Evolutionary conservation across 192 early-diverging fungal species (phyloP), one percentile per base, ranked within the genome.

Genomic region (Podila epicladia): DNA sequence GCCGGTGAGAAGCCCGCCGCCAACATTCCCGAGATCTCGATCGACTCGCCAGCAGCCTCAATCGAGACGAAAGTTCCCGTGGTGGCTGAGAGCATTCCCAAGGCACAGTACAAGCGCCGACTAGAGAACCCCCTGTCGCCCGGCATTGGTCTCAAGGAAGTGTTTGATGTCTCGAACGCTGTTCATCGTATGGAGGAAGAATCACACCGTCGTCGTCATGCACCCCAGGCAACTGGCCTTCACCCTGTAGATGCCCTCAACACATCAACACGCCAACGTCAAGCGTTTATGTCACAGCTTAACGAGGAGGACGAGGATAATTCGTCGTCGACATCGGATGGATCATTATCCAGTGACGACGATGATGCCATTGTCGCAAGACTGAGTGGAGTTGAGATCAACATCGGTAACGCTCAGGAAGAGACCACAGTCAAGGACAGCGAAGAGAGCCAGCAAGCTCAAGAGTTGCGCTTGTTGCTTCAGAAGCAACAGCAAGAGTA

Each of bases 181-280:
- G 91, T 95, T 50, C 92, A 92, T 62, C 87, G 93, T 26, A 90
- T 93, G 85, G 92, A 89, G 61, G 90, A 93, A 71, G 89, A 93
- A 49, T 69, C 53, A 3, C 65, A 85, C 19, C 82, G 73, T 55
- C 71, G 63, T 55, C 83, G 83, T 7, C 68, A 71, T 29, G 20
- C 65, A 37, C 62, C 69, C 3, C 68, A 77, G 59, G 15, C 62
- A 5, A 9, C 69, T 24, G 65, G 57, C 26, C 65, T 71, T 45
- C 71, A 79, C 35, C 69, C 76, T 19, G 55, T 59, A 9, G 77
- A 75, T 64, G 67, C 72, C 13, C 31, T 75, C 58, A 75, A 66
- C 15, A 75, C 75, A 2, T 58, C 75, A 9, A 71, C 80, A 7
- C 73, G 76, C 29, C 79, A 75, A 37, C 72, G 73, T 41, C 69